Base-by-base conservation (phyloP, 768 basidiomycete species). In the Rickenella mellea region DNA sequence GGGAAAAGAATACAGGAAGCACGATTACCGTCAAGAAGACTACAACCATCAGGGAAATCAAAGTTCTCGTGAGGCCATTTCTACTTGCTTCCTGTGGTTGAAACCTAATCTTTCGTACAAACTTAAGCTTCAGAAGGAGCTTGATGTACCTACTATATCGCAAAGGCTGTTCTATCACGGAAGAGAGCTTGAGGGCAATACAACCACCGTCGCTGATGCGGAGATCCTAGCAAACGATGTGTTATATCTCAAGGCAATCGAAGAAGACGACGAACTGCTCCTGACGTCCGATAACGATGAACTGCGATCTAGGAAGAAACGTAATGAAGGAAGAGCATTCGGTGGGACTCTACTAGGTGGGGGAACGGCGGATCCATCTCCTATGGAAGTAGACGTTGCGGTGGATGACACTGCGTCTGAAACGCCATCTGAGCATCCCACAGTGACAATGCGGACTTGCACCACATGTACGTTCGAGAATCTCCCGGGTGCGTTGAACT, bases 1-100 rank as follows among this genome's bases (percentile, higher is more conserved):
- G 78, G 33, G 69, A 74, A n/a, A n/a, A n/a, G n/a, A 36, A 51
- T 67, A 66, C 12, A 71, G 71, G 55, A 69, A 74, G 42, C 55
- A 64, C 21, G 49, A 54, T 86, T 38, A 69, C 62, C 9, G 69
- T 90, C 33, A 64, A 66, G 32, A 88, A 84, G 57, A 55, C 60
- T 24, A 86, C 74, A 48, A 78, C 81, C 0, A 70, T 91, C 39
- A 87, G 81, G 56, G 85, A 89, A 12, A 74, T 90, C 51, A 89
- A 88, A 59, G 54, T 84, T 42, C 69, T 74, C 68, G 82, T 86
- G 44, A n/a, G 7, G 21, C 11, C 22, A 27, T 4, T 42, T 33
- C 10, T 33, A 33, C 25, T 31, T 39, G 11, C 41, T 24, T 40
- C n/a, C 15, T 27, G 17, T 9, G 2, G 22, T 31, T 27, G 19